phyloP scores from a whole-genome alignment of 106 monocot species.

The Dendrobium chrysotoxum region DNA sequence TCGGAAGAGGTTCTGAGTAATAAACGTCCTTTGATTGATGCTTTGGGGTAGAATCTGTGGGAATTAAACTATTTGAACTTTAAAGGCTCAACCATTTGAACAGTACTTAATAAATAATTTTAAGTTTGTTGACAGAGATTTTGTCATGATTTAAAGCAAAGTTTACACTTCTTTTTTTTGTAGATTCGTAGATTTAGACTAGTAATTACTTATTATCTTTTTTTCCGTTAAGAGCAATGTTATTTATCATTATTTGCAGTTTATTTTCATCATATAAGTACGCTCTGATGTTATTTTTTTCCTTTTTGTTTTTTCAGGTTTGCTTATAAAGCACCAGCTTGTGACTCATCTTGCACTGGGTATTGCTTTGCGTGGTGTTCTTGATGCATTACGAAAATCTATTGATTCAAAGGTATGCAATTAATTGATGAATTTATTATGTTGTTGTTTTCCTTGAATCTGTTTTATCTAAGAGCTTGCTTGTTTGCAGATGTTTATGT shows the following conservation, averaged over 20 bases:
- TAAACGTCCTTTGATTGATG: background rate
- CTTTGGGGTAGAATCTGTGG: background rate
- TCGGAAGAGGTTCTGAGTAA: background rate
- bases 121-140: background rate
- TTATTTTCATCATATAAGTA: background rate
- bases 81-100: background rate
- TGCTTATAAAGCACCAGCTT: conserved; percentile 91
- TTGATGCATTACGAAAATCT: conserved; percentile 94
- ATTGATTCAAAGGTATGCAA: conserved; percentile 77
- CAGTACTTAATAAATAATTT: background rate
- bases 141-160: background rate
- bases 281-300: background rate
- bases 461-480: conserved; percentile 5
- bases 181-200: background rate
- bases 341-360: conserved; percentile 81
- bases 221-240: background rate
- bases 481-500: conserved; percentile 70
- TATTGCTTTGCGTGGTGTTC: conserved; percentile 83
- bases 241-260: background rate
- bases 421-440: background rate
- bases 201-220: background rate
- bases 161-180: background rate
- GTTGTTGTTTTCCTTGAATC: background rate
- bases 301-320: conserved; percentile 38
- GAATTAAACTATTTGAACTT: background rate